Conservation (phyloP, 106 monocot genomes). For the Allium sativum region DNA sequence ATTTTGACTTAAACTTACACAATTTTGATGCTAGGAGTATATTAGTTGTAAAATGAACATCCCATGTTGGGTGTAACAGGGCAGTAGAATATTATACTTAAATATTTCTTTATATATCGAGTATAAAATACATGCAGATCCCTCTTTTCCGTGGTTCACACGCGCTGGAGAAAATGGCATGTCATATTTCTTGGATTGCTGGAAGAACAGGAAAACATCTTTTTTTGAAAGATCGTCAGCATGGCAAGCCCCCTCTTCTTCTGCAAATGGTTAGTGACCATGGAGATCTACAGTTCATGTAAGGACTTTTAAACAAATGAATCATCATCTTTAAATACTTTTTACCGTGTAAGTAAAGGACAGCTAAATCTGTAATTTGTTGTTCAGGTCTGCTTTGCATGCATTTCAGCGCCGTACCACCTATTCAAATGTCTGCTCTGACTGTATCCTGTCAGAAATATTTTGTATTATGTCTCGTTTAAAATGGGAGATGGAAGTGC, state of each 20-base stretch:
- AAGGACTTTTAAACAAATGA: background rate
- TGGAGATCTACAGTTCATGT: slow-evolving; percentile 70
- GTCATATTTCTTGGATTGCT: slow-evolving; percentile 41
- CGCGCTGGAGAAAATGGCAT: slow-evolving; percentile 57
- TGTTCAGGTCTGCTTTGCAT: slow-evolving; percentile 66
- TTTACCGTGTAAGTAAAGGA: background rate
- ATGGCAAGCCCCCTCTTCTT: slow-evolving; percentile 70
- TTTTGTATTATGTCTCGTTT: background rate
- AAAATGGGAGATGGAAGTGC: too few relatives aligned
- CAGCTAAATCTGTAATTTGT: background rate
- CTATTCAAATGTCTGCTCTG: slow-evolving; percentile 69
- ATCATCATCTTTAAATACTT: slow-evolving; percentile 1
- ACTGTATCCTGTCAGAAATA: slow-evolving; percentile 67
- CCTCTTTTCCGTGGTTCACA: slow-evolving; percentile 57
- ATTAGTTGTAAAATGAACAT: background rate
- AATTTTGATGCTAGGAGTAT: too few relatives aligned
- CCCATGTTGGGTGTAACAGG: background rate
- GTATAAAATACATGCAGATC: slow-evolving; percentile 28
- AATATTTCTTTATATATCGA: background rate
- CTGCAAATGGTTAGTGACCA: slow-evolving; percentile 64
- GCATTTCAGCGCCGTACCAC: slow-evolving; percentile 58
- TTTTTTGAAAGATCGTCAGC: slow-evolving; percentile 47
- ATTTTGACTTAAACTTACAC: too few relatives aligned
- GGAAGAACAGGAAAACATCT: slow-evolving; percentile 80
- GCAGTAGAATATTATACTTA: too few relatives aligned